phyloP scores from a whole-genome alignment of 352 stramenopile genomes.

The Phytophthora macrochlamydospora region DNA sequence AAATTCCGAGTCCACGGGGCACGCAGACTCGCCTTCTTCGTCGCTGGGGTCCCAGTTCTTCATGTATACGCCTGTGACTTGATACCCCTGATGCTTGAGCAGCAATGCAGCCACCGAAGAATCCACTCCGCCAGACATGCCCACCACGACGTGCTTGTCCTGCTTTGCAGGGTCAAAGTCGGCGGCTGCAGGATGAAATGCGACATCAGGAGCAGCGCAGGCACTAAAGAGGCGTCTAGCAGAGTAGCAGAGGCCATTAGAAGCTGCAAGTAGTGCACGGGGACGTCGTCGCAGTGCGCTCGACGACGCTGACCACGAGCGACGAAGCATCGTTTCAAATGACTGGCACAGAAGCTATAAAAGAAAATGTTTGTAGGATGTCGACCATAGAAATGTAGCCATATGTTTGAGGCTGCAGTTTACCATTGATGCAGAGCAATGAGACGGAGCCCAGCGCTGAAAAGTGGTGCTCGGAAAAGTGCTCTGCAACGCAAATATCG shows the following conservation, averaged over 20 bases:
- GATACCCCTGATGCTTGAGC: conserved; percentile 88
- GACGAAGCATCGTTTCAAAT: conserved; percentile 24
- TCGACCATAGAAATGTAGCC: conserved; percentile 26
- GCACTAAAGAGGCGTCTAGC: conserved; percentile 13
- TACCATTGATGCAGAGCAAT: conserved; percentile 74
- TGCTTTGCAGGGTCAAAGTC: conserved; percentile 19
- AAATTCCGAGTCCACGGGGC: conserved; percentile 92
- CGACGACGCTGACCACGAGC: conserved; percentile 7
- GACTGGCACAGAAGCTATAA: not conserved
- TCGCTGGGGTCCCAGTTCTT: conserved; percentile 98
- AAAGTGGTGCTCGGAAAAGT: conserved; percentile 73
- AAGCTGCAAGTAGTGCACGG: conserved; percentile 1
- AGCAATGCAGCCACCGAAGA: conserved; percentile 95
- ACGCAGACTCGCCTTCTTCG: conserved; percentile 87
- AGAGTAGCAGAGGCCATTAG: not conserved
- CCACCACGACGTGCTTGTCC: conserved; percentile 91
- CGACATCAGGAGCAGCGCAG: not conserved
- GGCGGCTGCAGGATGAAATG: not conserved
- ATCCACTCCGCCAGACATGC: conserved; percentile 98
- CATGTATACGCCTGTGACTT: conserved; percentile 97
- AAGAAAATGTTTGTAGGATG: conserved; percentile 6
- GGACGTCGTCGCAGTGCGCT: conserved; percentile 16
- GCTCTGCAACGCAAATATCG: conserved; percentile 57
- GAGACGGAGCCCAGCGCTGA: conserved; percentile 63
- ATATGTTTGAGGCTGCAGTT: conserved; percentile 6